Evolutionary conservation across 2,329 filamentous ascomycete species (phyloP).

Genomic region (Metarhizium rileyi): DNA sequence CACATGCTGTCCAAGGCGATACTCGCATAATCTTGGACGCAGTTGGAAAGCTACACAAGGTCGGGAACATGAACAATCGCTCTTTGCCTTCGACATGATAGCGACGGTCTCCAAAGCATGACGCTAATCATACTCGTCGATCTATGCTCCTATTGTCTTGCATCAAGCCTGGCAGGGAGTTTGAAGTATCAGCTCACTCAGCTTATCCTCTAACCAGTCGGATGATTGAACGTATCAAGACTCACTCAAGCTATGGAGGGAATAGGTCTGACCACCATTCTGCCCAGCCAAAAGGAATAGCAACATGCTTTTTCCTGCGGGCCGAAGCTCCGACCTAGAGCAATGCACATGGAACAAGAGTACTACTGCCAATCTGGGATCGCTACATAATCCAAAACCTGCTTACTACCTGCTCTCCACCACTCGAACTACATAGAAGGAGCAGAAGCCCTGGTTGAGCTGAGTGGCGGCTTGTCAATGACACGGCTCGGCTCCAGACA

Average conservation of each 20-base stretch:
- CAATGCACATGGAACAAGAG: background rate
- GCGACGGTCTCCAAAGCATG: background rate
- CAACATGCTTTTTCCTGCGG: background rate
- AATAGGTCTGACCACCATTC: background rate
- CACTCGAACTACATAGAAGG: background rate
- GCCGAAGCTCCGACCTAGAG: background rate
- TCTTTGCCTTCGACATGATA: background rate
- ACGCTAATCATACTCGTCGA: background rate
- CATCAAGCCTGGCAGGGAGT: background rate
- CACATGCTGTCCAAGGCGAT: background rate
- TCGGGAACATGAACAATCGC: background rate
- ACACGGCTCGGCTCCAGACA: background rate
- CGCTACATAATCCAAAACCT: background rate
- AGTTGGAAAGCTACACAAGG: background rate
- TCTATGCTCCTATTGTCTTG: background rate
- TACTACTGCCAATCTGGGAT: background rate
- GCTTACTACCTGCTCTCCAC: background rate
- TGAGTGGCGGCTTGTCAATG: background rate
- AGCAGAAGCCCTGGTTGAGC: background rate
- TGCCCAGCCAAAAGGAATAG: background rate
- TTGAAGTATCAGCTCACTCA: background rate
- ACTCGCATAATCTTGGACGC: background rate
- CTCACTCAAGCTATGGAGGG: background rate
- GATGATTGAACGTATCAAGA: background rate
- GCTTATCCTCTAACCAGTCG: background rate